Evolutionary conservation across 306 rosid species (phyloP).

Genomic region (Quercus engelmannii): DNA sequence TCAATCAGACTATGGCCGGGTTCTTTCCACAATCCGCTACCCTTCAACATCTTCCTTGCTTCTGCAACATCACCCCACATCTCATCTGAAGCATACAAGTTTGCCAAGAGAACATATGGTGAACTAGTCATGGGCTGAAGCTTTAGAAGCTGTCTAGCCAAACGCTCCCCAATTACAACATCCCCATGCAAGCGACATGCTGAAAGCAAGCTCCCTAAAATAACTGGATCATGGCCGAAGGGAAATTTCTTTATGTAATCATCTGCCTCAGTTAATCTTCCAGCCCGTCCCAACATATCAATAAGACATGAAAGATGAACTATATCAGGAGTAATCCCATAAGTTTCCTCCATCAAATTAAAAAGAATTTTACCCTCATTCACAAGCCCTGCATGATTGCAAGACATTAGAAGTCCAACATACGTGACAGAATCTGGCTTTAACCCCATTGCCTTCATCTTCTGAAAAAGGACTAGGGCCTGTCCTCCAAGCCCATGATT

Average conservation of each 20-base stretch:
- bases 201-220: constrained; percentile 39
- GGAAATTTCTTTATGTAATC: constrained; percentile 30
- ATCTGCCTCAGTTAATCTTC: constrained; percentile 35
- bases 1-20: constrained; percentile 38
- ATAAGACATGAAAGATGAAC: constrained; percentile 42
- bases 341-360: constrained; percentile 29
- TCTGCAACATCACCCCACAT: constrained; percentile 36
- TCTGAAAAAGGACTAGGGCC: constrained; percentile 32
- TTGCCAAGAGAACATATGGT: constrained; percentile 40
- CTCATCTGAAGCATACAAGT: constrained; percentile 42
- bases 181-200: constrained; percentile 42
- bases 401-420: constrained; percentile 35
- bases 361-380: constrained; percentile 24
- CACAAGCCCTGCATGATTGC: constrained; percentile 44
- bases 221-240: constrained; percentile 29
- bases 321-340: constrained; percentile 25
- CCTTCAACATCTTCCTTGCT: constrained; percentile 39
- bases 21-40: constrained; percentile 33
- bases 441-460: constrained; percentile 28
- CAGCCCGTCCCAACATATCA: constrained; percentile 48
- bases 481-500: constrained; percentile 37
- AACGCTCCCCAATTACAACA: constrained; percentile 22
- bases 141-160: constrained; percentile 34
- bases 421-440: constrained; percentile 41
- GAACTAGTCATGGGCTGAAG: constrained; percentile 26